Evolutionary conservation across 1,284 basidiomycete species (phyloP).

Genomic region (Tilletia horrida): DNA sequence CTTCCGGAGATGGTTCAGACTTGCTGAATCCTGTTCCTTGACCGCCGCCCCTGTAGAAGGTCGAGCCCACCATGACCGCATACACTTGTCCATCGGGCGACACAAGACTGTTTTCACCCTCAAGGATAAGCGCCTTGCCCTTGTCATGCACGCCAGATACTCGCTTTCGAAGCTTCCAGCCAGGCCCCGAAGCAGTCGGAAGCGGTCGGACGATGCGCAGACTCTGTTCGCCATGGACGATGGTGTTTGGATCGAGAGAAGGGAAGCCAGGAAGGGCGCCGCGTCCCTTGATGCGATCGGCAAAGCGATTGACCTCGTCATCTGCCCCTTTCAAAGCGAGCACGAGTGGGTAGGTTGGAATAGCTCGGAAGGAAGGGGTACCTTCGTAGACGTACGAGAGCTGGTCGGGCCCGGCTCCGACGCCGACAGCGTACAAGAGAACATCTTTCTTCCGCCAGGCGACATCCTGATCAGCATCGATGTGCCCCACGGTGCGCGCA

Average conservation of each 20-base stretch:
- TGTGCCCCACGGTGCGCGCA: slow-evolving; percentile 47
- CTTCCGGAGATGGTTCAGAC: slow-evolving; percentile 21
- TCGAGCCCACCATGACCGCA: slow-evolving; percentile 41
- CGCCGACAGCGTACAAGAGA: slow-evolving; percentile 92
- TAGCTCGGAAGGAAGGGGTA: slow-evolving; percentile 75
- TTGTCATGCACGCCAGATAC: slow-evolving; percentile 42
- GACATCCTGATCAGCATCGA: slow-evolving; percentile 46
- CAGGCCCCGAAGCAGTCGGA: slow-evolving; percentile 35
- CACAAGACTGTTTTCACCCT: slow-evolving; percentile 39
- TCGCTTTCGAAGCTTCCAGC: slow-evolving; percentile 45
- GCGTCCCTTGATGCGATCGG: slow-evolving; percentile 38
- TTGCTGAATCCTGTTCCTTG: slow-evolving; percentile 44
- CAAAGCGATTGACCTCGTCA: slow-evolving; percentile 51
- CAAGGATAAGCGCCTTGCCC: slow-evolving; percentile 39
- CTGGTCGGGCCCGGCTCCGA: slow-evolving; percentile 94
- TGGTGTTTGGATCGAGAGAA: slow-evolving; percentile 52
- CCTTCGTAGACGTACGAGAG: slow-evolving; percentile 88
- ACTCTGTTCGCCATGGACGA: slow-evolving; percentile 56
- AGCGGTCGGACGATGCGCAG: slow-evolving; percentile 53
- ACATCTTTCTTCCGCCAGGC: slow-evolving; percentile 64
- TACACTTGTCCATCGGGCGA: slow-evolving; percentile 35
- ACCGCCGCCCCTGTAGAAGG: slow-evolving; percentile 46
- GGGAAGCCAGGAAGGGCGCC: slow-evolving; percentile 39
- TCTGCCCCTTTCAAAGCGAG: slow-evolving; percentile 44
- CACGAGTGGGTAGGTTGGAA: slow-evolving; percentile 73